Base-by-base conservation (phyloP, 106 monocot genomes). In the Alisma plantagoaquatica region DNA sequence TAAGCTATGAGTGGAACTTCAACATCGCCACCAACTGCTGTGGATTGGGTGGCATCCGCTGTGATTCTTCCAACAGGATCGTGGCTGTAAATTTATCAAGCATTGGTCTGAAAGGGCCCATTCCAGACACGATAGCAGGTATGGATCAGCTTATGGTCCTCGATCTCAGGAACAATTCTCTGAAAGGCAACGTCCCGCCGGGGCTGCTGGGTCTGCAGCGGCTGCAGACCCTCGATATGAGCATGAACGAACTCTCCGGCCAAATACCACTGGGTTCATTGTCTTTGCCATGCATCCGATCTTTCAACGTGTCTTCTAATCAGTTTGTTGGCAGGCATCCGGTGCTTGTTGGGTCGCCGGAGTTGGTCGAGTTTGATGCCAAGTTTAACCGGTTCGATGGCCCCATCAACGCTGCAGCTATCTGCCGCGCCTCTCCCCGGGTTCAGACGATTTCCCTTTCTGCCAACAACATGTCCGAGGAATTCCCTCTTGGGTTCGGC, bases 281-380 rank as follows among this genome's bases (percentile, higher is more conserved):
- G n/a, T n/a, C 52, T 23, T 73, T 94, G 29, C 70, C 77, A 3
- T 62, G 71, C 12, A 54, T 94, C 20, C 73, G 50, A 18, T 23
- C 49, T 23, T 81, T 94, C 68, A 88, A 88, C 27, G 42, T 94
- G 26, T 94, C 94, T 4, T 29, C 6, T 66, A 87, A 94, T 53
- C 4, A 17, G 20, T 73, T 94, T 56, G 65, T 54, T 29, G 87
- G 81, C 29, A 75, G 46, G 41, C 80, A 62, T 27, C 94, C 94
- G 1, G 30, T 76, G 2, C 73, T 94, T 27, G 2, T 30, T 20
- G 63, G 56, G 2, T 77, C 84, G 11, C 3, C 23, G n/a, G 61
- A 68, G 47, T 62, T 94, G 31, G 56, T 29, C 2, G 7, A 26
- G 15, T 84, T 73, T 14, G 84, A 84, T 33, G 54, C 75, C 29